Evolutionary conservation across 169 alveolate genomes (phyloP), one percentile per base, ranked within the genome.

Genomic region (Perkinsus marinus): DNA sequence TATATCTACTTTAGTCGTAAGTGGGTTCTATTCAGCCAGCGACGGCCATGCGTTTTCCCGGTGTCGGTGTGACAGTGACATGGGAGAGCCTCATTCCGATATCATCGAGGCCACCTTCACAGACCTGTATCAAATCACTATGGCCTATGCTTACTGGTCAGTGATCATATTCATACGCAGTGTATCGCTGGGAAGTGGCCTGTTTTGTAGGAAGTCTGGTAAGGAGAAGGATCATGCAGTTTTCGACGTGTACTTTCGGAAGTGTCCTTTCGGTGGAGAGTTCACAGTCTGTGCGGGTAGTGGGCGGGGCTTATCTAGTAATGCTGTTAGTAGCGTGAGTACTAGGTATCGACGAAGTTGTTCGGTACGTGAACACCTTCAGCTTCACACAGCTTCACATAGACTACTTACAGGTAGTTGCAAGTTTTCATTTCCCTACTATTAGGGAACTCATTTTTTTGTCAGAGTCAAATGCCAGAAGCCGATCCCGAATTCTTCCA

Each of bases 221-320:
- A 95, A 95, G 91, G 97, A 97, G 43, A 92, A 95, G 39, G 95
- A 96, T 41, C 93, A 90, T 39, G 94, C 98, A 6, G 95, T 94
- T 30, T 97, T 97, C 93, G 99, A 97, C 89, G 94, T 94, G 22
- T 96, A 94, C 92, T 96, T 96, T 93, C 93, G 98, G 90, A 97
- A 96, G 92, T 94, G 97, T 92, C 99, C 99, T 3, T 97, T 97
- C 93, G 94, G 95, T 13, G 98, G 98, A n/a, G 92, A 96, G 90
- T 96, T 95, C 91, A 92, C 96, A 7, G 94, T 97, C 26, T 93
- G 95, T 90, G 97, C 95, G 9, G 97, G 98, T 26, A 37, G 37
- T 30, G 68, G 19, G n/a, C 0, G 3, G 10, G 43, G 17, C n/a
- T n/a, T n/a, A n/a, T n/a, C n/a, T n/a, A n/a, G n/a, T n/a, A n/a